A percentile compares a stretch with the other conserved stretches of the same genome.
Conservation (phyloP, 148 eudicot genomes). For the Beta vulgaris region DNA sequence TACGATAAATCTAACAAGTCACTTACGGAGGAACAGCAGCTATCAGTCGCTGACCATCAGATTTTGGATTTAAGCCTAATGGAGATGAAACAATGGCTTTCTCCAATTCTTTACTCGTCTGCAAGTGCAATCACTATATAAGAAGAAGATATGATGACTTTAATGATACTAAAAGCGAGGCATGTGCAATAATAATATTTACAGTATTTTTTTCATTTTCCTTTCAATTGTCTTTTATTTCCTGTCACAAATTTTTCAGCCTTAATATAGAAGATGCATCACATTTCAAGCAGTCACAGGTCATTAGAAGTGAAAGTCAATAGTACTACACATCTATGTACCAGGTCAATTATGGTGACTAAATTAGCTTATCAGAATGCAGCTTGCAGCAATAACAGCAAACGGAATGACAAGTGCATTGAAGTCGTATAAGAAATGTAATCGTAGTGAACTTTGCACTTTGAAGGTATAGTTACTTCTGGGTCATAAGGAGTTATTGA, state of each 20-base stretch:
- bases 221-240: not conserved
- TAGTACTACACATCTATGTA: not conserved
- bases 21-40: conserved; percentile 84
- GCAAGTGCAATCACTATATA: conserved; percentile 26
- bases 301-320: not conserved
- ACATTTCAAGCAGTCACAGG: not conserved
- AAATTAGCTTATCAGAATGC: not conserved
- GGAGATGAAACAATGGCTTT: conserved; percentile 87
- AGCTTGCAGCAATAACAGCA: not conserved
- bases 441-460: not conserved
- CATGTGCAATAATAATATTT: not conserved
- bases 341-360: not conserved
- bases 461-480: conserved; percentile 35
- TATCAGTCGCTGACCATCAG: conserved; percentile 65
- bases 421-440: not conserved
- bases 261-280: conserved; percentile 2
- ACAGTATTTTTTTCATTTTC: not conserved
- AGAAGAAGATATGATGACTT: not conserved
- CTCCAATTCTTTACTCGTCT: conserved; percentile 82
- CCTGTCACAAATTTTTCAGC: not conserved
- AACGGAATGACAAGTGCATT: not conserved
- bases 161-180: not conserved
- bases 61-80: conserved; percentile 74
- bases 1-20: not conserved
- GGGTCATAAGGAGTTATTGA: conserved; percentile 86